Evolutionary conservation across 345 rosid genomes (phyloP), one percentile per base, ranked within the genome.

Genomic region (Eucalyptus marginata): DNA sequence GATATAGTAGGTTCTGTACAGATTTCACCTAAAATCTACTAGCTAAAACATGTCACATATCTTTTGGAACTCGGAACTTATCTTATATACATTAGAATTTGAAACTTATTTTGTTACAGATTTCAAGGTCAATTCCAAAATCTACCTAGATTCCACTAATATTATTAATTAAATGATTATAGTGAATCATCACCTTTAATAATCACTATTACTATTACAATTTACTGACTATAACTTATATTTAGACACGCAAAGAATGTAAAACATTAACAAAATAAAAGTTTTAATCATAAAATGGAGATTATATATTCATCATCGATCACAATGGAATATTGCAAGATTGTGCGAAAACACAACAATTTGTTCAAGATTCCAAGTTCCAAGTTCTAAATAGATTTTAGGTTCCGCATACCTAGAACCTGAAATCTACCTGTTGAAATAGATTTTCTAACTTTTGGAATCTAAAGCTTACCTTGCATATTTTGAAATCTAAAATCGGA

Each of bases 381-480:
- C 29, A 9, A 1, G 62, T 9, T 56, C 27, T 24, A 56, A 52
- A 4, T 52, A 52, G 13, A 24, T 24, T 56, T 56, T 56, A 56
- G 12, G 62, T 56, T 56, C 3, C 0, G 0, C 3, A 0, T 56
- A 56, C 3, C 10, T 56, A 56, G 5, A 56, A 56, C 62, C 3
- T 24, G 27, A 56, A 56, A 56, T 22, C 13, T 56, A 56, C 5
- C 0, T 2, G 1, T 56, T 56, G 29, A 24, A 56, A 24, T 4
- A 56, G 62, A 56, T 56, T 56, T 24, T 22, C 13, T 56, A 56
- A 56, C 29, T 56, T 56, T 56, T 56, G 29, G 29, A 56, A 56
- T 24, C 6, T 56, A 56, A 22, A 56, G 9, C 62, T 56, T 56
- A 56, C 29, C 27, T 10, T 56, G 20, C 13, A 10, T 56, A 25